Evolutionary conservation across 75 land plant species (phyloP), one percentile per base, ranked within the genome.

Genomic region (Adiantum capillusveneris): DNA sequence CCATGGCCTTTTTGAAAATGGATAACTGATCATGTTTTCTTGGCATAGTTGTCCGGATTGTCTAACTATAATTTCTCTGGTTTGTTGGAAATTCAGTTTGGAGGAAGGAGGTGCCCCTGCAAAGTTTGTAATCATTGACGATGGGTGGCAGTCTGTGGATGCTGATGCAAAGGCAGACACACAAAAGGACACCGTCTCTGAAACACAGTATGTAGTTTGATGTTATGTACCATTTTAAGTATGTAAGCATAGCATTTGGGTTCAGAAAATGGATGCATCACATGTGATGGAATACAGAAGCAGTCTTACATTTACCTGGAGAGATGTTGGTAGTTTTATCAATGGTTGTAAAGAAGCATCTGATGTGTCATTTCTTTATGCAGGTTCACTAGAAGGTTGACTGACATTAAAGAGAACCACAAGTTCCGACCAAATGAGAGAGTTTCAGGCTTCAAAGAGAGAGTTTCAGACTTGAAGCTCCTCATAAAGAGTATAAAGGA

Each of bases 331-430:
- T n/a, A n/a, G n/a, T n/a, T n/a, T n/a, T n/a, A n/a, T n/a, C n/a
- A n/a, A n/a, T n/a, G n/a, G n/a, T n/a, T n/a, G n/a, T n/a, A n/a
- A n/a, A n/a, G n/a, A n/a, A n/a, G n/a, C n/a, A n/a, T n/a, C n/a
- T n/a, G n/a, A n/a, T n/a, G 29, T 19, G 20, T 42, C 41, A 29
- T 9, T 63, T 29, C 27, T 68, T 17, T n/a, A 31, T 57, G n/a
- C 18, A 81, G 84, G 63, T 81, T 80, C 57, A 82, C 87, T 14
- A 88, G 79, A 59, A 74, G 94, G 48, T 53, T 93, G 44, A 77
- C 77, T 1, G 57, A 81, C 52, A 85, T 93, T 26, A 85, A 93
- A 62, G 98, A 88, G 67, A 93, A 93, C 43, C 79, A 88, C 49
- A 93, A 88, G 69, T 93, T 93, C 57, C 89, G 83, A 51, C 87